phyloP scores from a whole-genome alignment of 2,329 filamentous ascomycete species.

The Lojkania enalia region DNA sequence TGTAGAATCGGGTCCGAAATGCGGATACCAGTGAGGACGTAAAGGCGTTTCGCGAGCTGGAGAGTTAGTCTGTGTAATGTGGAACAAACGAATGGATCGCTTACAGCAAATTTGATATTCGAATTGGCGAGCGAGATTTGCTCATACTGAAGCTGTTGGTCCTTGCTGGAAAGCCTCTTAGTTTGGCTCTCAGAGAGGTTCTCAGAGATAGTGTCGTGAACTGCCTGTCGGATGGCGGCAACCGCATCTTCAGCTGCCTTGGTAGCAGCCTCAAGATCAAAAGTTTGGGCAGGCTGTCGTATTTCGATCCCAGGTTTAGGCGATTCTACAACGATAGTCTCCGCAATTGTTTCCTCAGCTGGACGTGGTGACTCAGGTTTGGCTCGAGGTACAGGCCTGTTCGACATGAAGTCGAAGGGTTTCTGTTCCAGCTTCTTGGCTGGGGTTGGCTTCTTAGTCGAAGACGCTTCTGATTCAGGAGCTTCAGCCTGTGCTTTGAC shows the following conservation, averaged over 20 bases:
- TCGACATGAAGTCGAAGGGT: conserved; percentile 44
- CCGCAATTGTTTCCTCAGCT: conserved; percentile 28
- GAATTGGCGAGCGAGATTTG: conserved; percentile 32
- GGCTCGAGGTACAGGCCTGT: conserved; percentile 33
- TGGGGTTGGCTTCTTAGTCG: background rate
- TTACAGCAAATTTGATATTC: conserved; percentile 42
- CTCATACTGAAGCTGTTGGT: conserved; percentile 27
- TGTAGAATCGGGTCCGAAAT: conserved; percentile 71
- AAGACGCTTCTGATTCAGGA: too few species aligned
- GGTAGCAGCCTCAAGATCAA: background rate
- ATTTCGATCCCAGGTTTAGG: conserved; percentile 2
- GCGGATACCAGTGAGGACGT: conserved; percentile 77
- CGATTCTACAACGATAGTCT: conserved; percentile 2
- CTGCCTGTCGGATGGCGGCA: background rate
- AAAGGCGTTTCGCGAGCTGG: conserved; percentile 78
- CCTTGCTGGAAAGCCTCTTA: background rate
- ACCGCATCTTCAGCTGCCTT: background rate
- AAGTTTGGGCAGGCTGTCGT: background rate
- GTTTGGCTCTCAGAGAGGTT: background rate
- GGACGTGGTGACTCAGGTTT: conserved; percentile 20
- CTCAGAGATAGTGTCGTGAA: background rate
- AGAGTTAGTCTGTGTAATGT: conserved; percentile 19
- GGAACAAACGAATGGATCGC: conserved; percentile 11
- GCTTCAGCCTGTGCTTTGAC: conserved; percentile 13
- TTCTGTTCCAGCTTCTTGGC: conserved; percentile 33